These are phyloP conservation scores for Pythium coloratum DNA, from an alignment of 352 stramenopile species.

Conservation along the genomic window DNA sequence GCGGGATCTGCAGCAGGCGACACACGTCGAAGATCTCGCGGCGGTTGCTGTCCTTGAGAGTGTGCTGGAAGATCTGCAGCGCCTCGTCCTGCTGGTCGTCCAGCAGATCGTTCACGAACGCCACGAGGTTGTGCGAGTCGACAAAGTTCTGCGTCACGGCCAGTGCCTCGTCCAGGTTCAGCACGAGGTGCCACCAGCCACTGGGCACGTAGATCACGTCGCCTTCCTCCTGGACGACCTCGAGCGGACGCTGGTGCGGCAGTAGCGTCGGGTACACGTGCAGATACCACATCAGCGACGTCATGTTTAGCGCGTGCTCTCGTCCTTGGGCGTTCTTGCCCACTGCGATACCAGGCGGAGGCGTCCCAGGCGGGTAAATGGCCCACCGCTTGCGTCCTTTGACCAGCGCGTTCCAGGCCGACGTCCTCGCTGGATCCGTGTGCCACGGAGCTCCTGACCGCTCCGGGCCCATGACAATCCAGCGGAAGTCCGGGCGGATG, in stretches of 20 bases:
- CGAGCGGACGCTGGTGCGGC: constrained; percentile 69
- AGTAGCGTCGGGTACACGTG: constrained; percentile 81
- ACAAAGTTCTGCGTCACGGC: constrained; percentile 97
- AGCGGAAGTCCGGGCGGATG: constrained; percentile 70
- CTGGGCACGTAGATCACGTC: constrained; percentile 97
- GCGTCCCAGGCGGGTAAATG: constrained; percentile 90
- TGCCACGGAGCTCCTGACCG: constrained; percentile 93
- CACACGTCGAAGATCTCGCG: constrained; percentile 72
- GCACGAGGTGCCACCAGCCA: constrained; percentile 97
- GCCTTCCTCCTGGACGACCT: constrained; percentile 90
- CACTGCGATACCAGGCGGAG: constrained; percentile 63
- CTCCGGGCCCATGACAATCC: constrained; percentile 81
- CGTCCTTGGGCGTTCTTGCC: constrained; percentile 53
- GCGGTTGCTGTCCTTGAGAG: constrained; percentile 35
- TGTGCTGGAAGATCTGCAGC: constrained; percentile 53
- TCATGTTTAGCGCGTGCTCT: constrained; percentile 71
- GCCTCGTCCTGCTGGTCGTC: constrained; percentile 62
- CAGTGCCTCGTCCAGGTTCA: constrained; percentile 95
- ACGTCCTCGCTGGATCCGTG: constrained; percentile 94
- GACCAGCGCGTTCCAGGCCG: constrained; percentile 95
- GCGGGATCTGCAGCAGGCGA: constrained; percentile 57
- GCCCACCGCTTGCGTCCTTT: constrained; percentile 95
- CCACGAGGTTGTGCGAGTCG: constrained; percentile 76
- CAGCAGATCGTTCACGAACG: constrained; percentile 74
- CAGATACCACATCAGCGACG: constrained; percentile 83